phyloP scores from a whole-genome alignment of 345 rosid species.

The Bruguiera gymnorhiza region DNA sequence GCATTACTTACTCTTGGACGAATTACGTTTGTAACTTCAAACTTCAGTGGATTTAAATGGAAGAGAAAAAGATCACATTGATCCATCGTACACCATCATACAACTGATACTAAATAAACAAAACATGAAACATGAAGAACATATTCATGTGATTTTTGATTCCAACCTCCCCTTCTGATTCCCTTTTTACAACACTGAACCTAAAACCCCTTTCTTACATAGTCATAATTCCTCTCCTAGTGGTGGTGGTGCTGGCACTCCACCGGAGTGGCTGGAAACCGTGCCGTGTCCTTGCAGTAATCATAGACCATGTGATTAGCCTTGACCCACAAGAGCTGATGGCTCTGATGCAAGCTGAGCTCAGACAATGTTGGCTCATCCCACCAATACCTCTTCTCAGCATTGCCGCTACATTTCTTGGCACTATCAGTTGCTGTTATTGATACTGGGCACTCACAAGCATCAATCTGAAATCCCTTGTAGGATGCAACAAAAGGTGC shows the following conservation, averaged over 20 bases:
- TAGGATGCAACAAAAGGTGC: conserved; percentile 97
- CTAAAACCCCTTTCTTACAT: background rate
- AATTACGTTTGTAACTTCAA: background rate
- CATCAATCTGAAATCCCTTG: conserved; percentile 72
- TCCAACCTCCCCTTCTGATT: background rate
- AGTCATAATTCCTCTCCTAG: background rate
- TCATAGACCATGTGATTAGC: conserved; percentile 91
- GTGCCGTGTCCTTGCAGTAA: conserved; percentile 63
- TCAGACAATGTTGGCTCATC: conserved; percentile 73
- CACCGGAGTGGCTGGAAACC: conserved; percentile 74
- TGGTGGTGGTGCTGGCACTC: conserved; percentile 90
- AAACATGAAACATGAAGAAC: conserved; percentile 25
- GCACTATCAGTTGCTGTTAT: conserved; percentile 43
- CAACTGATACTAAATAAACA: background rate
- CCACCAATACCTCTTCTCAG: conserved; percentile 76
- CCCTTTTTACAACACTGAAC: conserved; percentile 3
- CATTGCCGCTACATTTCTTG: conserved; percentile 54
- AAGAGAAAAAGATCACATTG: background rate
- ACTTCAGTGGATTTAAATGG: background rate
- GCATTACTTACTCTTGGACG: no score
- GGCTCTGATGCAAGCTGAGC: conserved; percentile 75
- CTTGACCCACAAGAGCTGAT: conserved; percentile 87
- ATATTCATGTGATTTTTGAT: conserved; percentile 8
- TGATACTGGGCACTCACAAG: conserved; percentile 62
- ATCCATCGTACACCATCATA: background rate